A percentile compares a stretch with the other conserved stretches of the same genome.
These are phyloP conservation scores for Tetrahymena malaccensis DNA, from an alignment of 73 alveolate species.

Conservation along the genomic window DNA sequence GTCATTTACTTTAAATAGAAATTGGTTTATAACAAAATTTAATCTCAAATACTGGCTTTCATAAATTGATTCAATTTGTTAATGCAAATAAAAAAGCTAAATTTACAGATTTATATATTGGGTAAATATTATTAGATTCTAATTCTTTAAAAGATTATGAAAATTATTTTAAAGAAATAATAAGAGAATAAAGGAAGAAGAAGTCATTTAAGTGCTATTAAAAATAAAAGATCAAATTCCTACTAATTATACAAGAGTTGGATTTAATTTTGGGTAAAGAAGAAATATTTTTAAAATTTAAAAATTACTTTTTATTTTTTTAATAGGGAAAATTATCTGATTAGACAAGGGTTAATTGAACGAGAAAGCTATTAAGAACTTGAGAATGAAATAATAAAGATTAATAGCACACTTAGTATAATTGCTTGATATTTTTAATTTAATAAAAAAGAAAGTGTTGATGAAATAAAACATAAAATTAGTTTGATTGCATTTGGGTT, in stretches of 20 bases:
- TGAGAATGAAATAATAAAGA: background rate
- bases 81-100: background rate
- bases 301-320: background rate
- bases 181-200: background rate
- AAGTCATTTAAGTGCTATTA: background rate
- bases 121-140: background rate
- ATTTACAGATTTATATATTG: background rate
- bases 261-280: background rate
- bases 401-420: background rate
- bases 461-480: too few relatives aligned
- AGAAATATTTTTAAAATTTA: too few relatives aligned
- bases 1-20: background rate
- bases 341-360: background rate
- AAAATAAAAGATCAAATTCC: background rate
- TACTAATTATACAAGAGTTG: background rate
- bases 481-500: too few relatives aligned
- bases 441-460: background rate
- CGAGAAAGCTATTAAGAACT: background rate
- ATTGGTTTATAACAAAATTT: background rate
- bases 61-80: background rate
- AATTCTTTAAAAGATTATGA: background rate
- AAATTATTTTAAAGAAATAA: background rate
- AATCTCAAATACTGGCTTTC: background rate
- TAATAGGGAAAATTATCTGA: background rate
- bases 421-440: background rate